A percentile compares a stretch with the other conserved stretches of the same genome.
These are phyloP conservation scores for Trichopus zeylanicus DNA, from an alignment of 116 monocot genomes.

Conservation along the genomic window DNA sequence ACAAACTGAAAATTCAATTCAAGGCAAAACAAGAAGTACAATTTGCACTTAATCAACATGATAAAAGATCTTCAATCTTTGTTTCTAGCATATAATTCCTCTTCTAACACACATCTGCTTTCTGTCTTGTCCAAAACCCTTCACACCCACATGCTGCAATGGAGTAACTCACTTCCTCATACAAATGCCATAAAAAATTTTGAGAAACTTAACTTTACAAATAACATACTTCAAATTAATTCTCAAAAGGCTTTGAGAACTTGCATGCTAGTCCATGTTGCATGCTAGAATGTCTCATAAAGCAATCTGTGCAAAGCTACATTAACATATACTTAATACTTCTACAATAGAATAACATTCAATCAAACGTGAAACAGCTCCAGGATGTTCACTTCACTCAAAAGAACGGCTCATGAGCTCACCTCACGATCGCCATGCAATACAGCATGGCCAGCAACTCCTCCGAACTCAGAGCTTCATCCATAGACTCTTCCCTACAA, in stretches of 20 bases:
- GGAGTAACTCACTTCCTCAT: not conserved
- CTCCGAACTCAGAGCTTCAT: conserved; percentile 34
- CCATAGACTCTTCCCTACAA: conserved; percentile 28
- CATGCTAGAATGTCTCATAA: not conserved
- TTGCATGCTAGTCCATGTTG: not conserved
- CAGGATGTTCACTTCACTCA: not conserved
- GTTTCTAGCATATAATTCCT: not conserved
- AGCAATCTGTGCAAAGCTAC: too few species aligned
- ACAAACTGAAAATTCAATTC: not conserved
- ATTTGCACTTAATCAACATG: not conserved
- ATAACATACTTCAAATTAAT: too few species aligned
- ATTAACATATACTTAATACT: too few species aligned
- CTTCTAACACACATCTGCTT: not conserved
- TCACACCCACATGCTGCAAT: not conserved
- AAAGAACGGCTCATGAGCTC: not conserved
- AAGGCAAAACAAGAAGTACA: not conserved
- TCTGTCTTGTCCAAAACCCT: not conserved
- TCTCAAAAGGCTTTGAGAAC: too few species aligned
- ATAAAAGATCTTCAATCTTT: not conserved
- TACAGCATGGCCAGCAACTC: conserved; percentile 79
- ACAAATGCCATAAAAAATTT: not conserved
- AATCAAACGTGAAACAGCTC: not conserved
- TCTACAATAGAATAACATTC: too few species aligned
- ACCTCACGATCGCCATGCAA: conserved; percentile 91
- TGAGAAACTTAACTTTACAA: too few species aligned